Evolutionary conservation across 225 moss, liverwort and hornwort species (phyloP), one percentile per base, ranked within the genome.

Genomic region (Lunularia cruciata): DNA sequence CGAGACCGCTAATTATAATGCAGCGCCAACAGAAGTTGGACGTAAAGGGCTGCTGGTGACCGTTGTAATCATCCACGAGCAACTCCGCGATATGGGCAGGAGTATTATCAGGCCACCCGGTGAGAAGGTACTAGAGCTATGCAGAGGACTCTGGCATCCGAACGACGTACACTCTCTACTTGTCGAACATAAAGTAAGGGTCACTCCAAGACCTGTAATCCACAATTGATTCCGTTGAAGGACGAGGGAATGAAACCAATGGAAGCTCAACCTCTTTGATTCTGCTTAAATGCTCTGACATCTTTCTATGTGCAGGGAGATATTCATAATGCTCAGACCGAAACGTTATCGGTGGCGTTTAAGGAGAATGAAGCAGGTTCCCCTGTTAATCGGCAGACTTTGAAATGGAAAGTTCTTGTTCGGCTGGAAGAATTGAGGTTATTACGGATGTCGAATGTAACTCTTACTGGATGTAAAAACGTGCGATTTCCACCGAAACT

Each of bases 81-180:
- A 60, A 38, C 60, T 60, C 3, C 34, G 60, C 7, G 60, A 60
- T 31, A 9, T 56, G 28, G 56, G 28, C 3, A 56, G 13, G 30
- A 28, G 10, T 12, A 56, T 56, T 31, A 11, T 3, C 18, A 4
- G 35, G 36, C 39, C 63, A 8, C 63, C 1, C 1, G n/a, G 26
- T 15, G 28, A 42, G n/a, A 15, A 16, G 3, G 40, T 63, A n/a
- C n/a, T n/a, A 4, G 23, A 43, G 39, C 18, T 2, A 13, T 63
- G 63, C 23, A 63, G 19, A 22, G 63, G 42, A 25, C 20, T 63
- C 16, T 63, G 63, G 63, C 14, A 40, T 12, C 63, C 26, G 4
- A 4, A 8, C 26, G 63, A 63, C 28, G 42, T 43, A 8, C 22
- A 63, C 11, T 1, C 10, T 4, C 27, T 35, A 5, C 27, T 61